Evolutionary conservation across 345 rosid species (phyloP).

Genomic region (Eucalyptus fibrosa): DNA sequence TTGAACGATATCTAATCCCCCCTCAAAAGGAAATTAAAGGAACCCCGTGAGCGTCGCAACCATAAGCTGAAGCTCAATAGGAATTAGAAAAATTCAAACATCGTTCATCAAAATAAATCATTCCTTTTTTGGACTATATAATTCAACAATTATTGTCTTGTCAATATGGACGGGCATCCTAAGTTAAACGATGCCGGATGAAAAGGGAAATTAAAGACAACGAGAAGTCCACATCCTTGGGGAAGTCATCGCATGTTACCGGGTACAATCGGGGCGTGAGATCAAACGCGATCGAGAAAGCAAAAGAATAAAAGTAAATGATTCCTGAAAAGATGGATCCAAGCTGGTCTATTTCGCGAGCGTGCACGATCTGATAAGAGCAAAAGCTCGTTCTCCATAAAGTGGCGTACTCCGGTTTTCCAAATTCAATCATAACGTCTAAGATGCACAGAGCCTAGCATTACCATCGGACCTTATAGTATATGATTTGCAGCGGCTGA

Average conservation of each 20-base stretch:
- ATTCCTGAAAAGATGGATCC: background rate
- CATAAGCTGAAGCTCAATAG: background rate
- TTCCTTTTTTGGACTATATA: background rate
- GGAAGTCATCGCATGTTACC: background rate
- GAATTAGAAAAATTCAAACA: background rate
- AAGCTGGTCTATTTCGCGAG: background rate
- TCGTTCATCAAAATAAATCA: background rate
- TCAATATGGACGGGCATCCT: background rate
- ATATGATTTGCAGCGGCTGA: background rate
- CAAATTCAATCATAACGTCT: background rate
- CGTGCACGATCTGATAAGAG: background rate
- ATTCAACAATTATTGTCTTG: background rate
- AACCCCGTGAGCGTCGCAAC: background rate
- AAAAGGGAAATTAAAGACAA: background rate
- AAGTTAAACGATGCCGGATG: background rate
- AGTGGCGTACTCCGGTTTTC: background rate
- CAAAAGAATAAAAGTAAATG: background rate
- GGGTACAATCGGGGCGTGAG: background rate
- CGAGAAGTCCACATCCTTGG: background rate
- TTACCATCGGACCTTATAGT: background rate
- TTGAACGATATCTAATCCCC: background rate
- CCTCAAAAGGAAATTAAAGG: background rate
- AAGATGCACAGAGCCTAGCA: background rate
- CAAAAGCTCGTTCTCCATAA: background rate
- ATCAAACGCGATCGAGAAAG: background rate